Evolutionary conservation across 441 rosid genomes (phyloP).

Genomic region (Populus hybrid): DNA sequence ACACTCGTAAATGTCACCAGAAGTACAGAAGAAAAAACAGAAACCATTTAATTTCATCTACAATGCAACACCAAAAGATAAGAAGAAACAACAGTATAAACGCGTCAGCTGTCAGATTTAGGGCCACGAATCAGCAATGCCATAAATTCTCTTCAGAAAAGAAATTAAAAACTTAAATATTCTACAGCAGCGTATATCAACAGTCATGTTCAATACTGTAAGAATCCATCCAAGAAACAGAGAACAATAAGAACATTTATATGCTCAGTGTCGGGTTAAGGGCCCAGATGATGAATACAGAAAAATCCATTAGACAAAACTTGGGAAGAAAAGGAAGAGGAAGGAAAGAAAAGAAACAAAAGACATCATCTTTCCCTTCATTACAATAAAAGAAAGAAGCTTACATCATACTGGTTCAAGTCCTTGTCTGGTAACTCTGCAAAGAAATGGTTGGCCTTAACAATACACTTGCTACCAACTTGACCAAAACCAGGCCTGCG

Average conservation of each 20-base stretch:
- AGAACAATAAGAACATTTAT: not conserved
- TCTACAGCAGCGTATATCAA: not conserved
- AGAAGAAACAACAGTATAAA: conserved; percentile 23
- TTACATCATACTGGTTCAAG: conserved; percentile 92
- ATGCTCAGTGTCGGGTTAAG: conserved; percentile 21
- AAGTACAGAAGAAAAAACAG: conserved; percentile 24
- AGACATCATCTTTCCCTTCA: not conserved
- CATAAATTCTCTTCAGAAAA: conserved; percentile 16
- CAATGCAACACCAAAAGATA: conserved; percentile 32
- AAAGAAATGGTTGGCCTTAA: conserved; percentile 96
- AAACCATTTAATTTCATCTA: conserved; percentile 31
- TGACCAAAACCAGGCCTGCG: conserved; percentile 86
- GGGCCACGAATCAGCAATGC: conserved; percentile 30
- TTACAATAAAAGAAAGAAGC: conserved; percentile 26
- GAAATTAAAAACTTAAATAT: not conserved
- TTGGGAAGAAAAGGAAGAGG: not conserved
- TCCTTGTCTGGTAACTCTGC: conserved; percentile 87
- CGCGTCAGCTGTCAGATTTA: conserved; percentile 34
- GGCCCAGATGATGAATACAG: conserved; percentile 4
- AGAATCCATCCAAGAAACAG: not conserved
- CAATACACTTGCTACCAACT: conserved; percentile 85
- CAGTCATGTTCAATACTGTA: not conserved
- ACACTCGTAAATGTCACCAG: conserved; percentile 29
- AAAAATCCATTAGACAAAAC: not conserved
- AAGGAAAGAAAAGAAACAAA: conserved; percentile 4